A percentile compares a stretch with the other conserved stretches of the same genome.
Conservation (phyloP, 1,284 basidiomycete genomes). For the Ceratobasidium sp. region DNA sequence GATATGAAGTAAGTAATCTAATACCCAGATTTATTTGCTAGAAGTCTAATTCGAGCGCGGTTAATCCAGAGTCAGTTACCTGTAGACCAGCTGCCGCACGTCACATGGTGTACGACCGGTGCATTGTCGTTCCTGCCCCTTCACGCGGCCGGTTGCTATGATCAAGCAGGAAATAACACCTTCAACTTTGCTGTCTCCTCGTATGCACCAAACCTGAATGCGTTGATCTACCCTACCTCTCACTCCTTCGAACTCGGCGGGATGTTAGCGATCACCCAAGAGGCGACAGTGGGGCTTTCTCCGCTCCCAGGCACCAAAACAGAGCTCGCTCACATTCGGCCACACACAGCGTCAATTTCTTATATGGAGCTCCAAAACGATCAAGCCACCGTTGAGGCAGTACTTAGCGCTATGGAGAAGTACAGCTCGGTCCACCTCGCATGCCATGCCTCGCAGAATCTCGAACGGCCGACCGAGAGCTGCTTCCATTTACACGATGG, state of each 20-base stretch:
- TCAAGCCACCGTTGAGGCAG: neutral
- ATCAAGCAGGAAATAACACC: neutral
- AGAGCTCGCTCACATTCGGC: neutral
- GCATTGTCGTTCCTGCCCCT: neutral
- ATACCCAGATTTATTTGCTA: too few species aligned
- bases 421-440: slow-evolving; percentile 28
- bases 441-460: neutral
- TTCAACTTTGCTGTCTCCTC: slow-evolving; percentile 11
- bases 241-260: neutral
- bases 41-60: too few species aligned
- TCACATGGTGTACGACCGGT: slow-evolving; percentile 14
- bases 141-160: neutral
- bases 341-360: neutral
- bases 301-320: neutral
- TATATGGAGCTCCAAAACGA: neutral
- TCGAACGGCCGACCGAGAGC: neutral
- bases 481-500: neutral
- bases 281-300: neutral
- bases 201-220: slow-evolving; percentile 22
- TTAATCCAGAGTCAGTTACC: neutral
- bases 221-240: neutral
- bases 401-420: neutral
- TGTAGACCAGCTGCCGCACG: neutral
- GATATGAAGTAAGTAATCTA: neutral
- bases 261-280: neutral